Conservation (phyloP, 352 stramenopile genomes). For the Phytophthora tentaculata region DNA sequence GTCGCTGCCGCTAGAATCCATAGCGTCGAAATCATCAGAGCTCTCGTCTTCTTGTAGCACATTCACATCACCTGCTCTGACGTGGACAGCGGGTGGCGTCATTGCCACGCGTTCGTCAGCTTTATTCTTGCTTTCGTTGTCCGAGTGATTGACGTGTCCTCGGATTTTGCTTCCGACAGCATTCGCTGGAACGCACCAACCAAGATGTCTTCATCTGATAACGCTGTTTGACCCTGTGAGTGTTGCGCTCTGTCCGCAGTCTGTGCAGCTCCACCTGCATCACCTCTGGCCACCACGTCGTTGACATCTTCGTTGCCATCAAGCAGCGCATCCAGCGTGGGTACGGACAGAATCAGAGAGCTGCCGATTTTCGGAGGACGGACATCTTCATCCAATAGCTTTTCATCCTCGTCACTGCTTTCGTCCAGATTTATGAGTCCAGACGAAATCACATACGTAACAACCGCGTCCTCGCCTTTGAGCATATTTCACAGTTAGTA, state of each 20-base stretch:
- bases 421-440: slow-evolving; percentile 5
- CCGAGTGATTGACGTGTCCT: not conserved
- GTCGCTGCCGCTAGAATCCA: not conserved
- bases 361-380: slow-evolving; percentile 8
- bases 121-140: not conserved
- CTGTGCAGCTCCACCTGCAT: not conserved
- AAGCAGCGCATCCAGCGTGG: slow-evolving; percentile 4
- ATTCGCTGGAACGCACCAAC: not conserved
- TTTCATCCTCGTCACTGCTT: slow-evolving; percentile 1
- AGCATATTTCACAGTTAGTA: not conserved
- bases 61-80: not conserved
- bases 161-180: not conserved
- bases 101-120: not conserved
- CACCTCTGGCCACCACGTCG: not conserved
- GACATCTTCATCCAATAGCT: not conserved
- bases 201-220: not conserved
- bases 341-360: not conserved
- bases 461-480: slow-evolving; percentile 1
- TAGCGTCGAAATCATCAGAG: not conserved
- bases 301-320: not conserved
- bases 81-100: not conserved
- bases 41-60: not conserved
- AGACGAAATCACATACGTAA: not conserved
- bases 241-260: not conserved
- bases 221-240: not conserved